Conservation (phyloP, 345 rosid genomes). For the Firmiana major region DNA sequence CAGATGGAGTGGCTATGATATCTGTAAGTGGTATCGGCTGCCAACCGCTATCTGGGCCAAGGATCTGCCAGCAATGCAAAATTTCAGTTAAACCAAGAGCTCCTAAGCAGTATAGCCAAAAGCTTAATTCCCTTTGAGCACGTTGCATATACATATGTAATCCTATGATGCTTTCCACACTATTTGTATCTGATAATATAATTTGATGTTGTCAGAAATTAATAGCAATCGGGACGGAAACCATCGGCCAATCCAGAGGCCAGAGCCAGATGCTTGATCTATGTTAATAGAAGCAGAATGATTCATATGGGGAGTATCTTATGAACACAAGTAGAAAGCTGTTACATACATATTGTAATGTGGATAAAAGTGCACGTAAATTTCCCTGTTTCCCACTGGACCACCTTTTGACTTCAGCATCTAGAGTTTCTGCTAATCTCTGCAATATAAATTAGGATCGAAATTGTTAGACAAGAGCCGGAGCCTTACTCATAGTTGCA, state of each 20-base stretch:
- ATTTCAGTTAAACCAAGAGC: too few species aligned
- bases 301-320: not conserved
- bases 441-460: conserved; percentile 31
- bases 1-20: conserved; percentile 56
- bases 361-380: conserved; percentile 87
- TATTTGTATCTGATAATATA: too few species aligned
- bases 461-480: conserved; percentile 20
- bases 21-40: conserved; percentile 74
- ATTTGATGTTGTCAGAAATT: too few species aligned
- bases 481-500: not conserved
- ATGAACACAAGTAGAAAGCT: not conserved
- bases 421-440: conserved; percentile 74
- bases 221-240: too few species aligned
- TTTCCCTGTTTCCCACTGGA: conserved; percentile 82
- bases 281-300: not conserved
- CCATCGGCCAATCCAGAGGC: too few species aligned
- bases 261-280: too few species aligned
- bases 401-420: conserved; percentile 94
- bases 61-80: conserved; percentile 47
- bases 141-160: too few species aligned
- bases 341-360: conserved; percentile 73
- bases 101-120: too few species aligned
- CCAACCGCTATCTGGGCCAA: conserved; percentile 92
- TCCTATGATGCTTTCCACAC: too few species aligned
- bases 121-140: too few species aligned